Evolutionary conservation across 306 rosid genomes (phyloP).

Genomic region (Casuarina equisetifolia): DNA sequence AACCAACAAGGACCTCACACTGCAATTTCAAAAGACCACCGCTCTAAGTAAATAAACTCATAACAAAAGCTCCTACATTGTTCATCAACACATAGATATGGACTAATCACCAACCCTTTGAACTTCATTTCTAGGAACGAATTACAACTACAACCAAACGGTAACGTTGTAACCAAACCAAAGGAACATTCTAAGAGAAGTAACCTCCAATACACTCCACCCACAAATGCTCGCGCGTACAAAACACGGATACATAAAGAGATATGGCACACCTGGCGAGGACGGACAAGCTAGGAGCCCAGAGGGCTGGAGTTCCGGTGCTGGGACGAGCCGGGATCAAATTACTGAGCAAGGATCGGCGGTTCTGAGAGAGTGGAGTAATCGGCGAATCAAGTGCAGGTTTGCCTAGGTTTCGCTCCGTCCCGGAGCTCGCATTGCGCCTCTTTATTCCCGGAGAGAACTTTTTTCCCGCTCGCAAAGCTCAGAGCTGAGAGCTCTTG

Average conservation of each 20-base stretch:
- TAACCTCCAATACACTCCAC: neutral
- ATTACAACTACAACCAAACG: too few species aligned
- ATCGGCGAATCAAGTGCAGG: constrained; percentile 50
- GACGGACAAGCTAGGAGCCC: constrained; percentile 93
- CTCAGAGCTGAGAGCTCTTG: neutral
- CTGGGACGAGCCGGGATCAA: constrained; percentile 67
- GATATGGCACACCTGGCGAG: constrained; percentile 61
- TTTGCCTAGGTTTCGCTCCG: constrained; percentile 26
- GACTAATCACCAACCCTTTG: too few species aligned
- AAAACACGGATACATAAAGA: neutral
- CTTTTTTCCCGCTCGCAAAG: constrained; percentile 36
- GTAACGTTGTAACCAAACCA: too few species aligned
- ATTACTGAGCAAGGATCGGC: constrained; percentile 31
- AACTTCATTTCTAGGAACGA: too few species aligned
- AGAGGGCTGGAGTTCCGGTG: constrained; percentile 96
- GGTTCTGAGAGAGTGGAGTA: constrained; percentile 52
- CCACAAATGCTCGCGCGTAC: neutral
- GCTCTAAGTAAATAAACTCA: neutral
- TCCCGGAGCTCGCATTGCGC: constrained; percentile 28
- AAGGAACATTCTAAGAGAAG: neutral
- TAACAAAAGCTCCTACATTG: neutral
- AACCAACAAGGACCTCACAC: neutral
- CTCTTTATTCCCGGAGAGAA: constrained; percentile 77
- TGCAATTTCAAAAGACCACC: neutral
- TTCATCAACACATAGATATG: neutral